Percentiles rank a stretch among this genome's conserved stretches.
Conservation (phyloP, 495 filamentous ascomycete genomes). For the Aspergillus asperescens region DNA sequence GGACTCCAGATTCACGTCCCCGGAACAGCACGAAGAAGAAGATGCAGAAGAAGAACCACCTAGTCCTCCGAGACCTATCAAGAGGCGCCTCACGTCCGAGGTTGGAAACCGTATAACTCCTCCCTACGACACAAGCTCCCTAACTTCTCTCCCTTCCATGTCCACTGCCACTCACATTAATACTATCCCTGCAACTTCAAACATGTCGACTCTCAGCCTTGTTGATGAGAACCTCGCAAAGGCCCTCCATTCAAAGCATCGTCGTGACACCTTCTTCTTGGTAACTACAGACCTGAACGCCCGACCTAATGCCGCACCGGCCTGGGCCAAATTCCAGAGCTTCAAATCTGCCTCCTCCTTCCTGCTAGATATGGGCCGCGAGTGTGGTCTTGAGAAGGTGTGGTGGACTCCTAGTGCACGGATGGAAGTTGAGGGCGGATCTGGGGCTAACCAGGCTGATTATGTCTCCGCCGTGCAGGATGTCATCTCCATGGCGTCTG, state of each 20-base stretch:
- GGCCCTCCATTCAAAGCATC: not conserved
- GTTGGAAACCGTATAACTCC: not conserved
- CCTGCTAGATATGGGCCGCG: constrained; percentile 4
- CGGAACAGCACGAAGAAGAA: not conserved
- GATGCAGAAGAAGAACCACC: not conserved
- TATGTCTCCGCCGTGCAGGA: not conserved
- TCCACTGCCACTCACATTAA: not conserved
- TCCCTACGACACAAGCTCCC: not conserved
- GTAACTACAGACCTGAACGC: not conserved
- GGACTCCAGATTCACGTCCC: not conserved
- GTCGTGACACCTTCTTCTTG: constrained; percentile 10
- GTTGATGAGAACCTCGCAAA: not conserved
- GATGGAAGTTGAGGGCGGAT: not conserved
- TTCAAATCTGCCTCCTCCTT: constrained; percentile 10
- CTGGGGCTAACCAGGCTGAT: not conserved
- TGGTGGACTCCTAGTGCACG: constrained; percentile 1
- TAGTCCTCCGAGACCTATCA: not conserved
- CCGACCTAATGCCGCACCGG: not conserved
- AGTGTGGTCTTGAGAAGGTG: not conserved
- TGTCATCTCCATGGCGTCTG: constrained; percentile 4
- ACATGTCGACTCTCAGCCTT: not conserved
- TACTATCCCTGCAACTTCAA: not conserved
- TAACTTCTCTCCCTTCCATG: not conserved
- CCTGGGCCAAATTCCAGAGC: constrained; percentile 4
- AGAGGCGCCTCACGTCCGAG: not conserved